These are phyloP conservation scores for Pseudogymnoascus sp. DNA, from an alignment of 2,329 filamentous ascomycete species.

Conservation along the genomic window DNA sequence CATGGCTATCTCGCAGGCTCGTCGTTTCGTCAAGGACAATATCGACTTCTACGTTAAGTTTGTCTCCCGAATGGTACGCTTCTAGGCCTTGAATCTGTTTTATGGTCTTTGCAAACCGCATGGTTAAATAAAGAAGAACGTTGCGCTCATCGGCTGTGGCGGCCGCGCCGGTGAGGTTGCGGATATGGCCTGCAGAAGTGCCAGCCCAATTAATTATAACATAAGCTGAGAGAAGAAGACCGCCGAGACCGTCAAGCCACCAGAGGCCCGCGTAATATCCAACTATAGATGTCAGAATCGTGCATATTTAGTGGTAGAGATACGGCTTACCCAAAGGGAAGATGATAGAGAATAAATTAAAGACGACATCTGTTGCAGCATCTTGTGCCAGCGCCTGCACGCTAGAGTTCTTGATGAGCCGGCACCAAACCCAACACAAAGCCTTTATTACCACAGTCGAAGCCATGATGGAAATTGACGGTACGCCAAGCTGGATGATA, in stretches of 20 bases:
- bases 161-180: slow-evolving; percentile 49
- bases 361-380: slow-evolving; percentile 56
- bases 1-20: slow-evolving; percentile 44
- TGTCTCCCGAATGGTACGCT: slow-evolving; percentile 54
- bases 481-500: slow-evolving; percentile 40
- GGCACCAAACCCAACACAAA: slow-evolving; percentile 51
- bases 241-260: slow-evolving; percentile 59
- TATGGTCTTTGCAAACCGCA: slow-evolving; percentile 45
- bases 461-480: slow-evolving; percentile 49
- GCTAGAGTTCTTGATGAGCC: slow-evolving; percentile 52
- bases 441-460: slow-evolving; percentile 52
- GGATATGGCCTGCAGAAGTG: slow-evolving; percentile 52
- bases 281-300: slow-evolving; percentile 28
- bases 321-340: slow-evolving; percentile 41
- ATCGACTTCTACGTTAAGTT: slow-evolving; percentile 55
- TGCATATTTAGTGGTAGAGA: background rate
- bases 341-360: slow-evolving; percentile 54
- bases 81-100: slow-evolving; percentile 45
- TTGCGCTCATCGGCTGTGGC: slow-evolving; percentile 43
- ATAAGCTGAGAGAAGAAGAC: slow-evolving; percentile 53
- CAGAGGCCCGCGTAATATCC: slow-evolving; percentile 50
- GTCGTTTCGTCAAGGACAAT: slow-evolving; percentile 47
- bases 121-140: slow-evolving; percentile 53
- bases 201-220: slow-evolving; percentile 63
- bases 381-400: slow-evolving; percentile 56